Evolutionary conservation across 1,284 basidiomycete species (phyloP), one percentile per base, ranked within the genome.

Genomic region (Coriolopsis trogii): DNA sequence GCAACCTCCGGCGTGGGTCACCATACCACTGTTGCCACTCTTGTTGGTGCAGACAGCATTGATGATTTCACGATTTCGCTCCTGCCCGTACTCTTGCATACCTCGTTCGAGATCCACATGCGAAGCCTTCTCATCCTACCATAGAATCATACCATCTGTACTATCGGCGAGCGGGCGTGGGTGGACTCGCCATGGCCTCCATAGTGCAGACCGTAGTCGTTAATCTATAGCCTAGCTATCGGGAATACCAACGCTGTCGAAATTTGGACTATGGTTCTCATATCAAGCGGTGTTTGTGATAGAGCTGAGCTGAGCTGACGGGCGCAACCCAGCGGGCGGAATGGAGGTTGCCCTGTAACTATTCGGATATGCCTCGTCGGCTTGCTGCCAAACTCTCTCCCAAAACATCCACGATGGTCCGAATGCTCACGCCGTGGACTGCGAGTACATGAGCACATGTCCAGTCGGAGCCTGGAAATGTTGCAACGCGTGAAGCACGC

Each of bases 21-120:
- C n/a, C 37, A 44, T 13, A 10, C 39, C 25, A 43, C 9, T 34
- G 44, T 50, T 46, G 36, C 44, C 51, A 38, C 37, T 38, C 18
- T 42, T 49, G 41, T 20, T 44, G 51, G 44, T 40, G 38, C 44
- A 30, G 28, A 13, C 28, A 42, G 30, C 26, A 16, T 25, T 16
- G 21, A 38, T 25, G 28, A 40, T 34, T 30, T 44, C 50, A n/a
- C 30, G 6, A 28, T 38, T 34, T 44, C 23, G 9, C 34, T 23
- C 46, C 26, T 47, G 50, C 44, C n/a, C n/a, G n/a, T n/a, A 37
- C 47, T 55, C 50, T 55, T 58, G 53, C 53, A 58, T 58, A 55
- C 29, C 42, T 46, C 21, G 18, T 23, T 18, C 29, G 30, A 29
- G 16, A 25, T 33, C 34, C 12, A 20, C 12, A 23, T 20, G 47